Conservation (phyloP, 2,329 filamentous ascomycete species). For the Fusarium anthophilum region DNA sequence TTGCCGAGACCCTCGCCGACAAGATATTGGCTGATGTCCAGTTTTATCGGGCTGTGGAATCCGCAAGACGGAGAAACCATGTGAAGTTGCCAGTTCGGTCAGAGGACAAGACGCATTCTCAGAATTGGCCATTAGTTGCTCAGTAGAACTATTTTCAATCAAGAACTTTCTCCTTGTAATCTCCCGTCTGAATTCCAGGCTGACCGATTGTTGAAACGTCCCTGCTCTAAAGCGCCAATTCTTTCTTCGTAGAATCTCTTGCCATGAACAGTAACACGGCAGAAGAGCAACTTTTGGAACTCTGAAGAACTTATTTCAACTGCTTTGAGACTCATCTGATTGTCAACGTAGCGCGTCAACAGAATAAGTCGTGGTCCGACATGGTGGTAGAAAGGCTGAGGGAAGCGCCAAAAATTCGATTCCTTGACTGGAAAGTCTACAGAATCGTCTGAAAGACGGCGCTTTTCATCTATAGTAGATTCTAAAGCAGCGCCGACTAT, state of each 20-base stretch:
- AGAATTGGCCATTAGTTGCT: background rate
- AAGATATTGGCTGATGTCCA: conserved; percentile 8
- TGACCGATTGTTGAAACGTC: conserved; percentile 21
- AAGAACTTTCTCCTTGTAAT: background rate
- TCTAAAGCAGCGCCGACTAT: background rate
- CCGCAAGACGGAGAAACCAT: conserved; percentile 25
- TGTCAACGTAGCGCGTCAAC: conserved; percentile 19
- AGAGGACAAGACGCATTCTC: background rate
- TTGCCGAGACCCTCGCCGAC: background rate
- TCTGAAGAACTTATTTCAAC: conserved; percentile 14
- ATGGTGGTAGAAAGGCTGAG: conserved; percentile 32
- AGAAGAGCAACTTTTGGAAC: conserved; percentile 35
- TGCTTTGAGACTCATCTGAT: conserved; percentile 20
- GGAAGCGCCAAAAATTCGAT: conserved; percentile 15
- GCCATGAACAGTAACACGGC: conserved; percentile 28
- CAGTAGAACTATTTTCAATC: background rate
- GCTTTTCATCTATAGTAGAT: background rate
- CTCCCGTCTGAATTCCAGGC: background rate
- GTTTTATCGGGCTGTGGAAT: conserved; percentile 26
- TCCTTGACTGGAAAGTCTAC: background rate
- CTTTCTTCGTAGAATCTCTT: conserved; percentile 26
- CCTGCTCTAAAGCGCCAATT: conserved; percentile 19
- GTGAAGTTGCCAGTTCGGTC: conserved; percentile 8
- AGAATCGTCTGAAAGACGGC: background rate
- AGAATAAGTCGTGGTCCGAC: conserved; percentile 27